phyloP scores from a whole-genome alignment of 1,139 yeast species.

The Lodderomyces oxycetoniae region DNA sequence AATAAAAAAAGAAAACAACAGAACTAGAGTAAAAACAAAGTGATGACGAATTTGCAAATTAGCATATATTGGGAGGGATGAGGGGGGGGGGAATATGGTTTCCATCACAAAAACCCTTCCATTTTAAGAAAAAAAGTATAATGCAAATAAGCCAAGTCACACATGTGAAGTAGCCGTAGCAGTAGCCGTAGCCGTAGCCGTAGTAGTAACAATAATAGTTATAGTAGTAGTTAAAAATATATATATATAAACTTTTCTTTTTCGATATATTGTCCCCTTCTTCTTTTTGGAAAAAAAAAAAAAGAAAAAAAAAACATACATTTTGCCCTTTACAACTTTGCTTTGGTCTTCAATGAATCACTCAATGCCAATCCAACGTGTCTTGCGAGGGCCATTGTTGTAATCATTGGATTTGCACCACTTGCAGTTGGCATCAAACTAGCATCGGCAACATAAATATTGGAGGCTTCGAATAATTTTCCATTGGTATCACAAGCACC shows the following conservation, averaged over 20 bases:
- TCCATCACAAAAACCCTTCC: too few relatives aligned
- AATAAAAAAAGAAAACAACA: too few relatives aligned
- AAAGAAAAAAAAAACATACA: neutral
- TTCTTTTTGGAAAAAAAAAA: conserved; percentile 1
- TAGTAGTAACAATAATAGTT: neutral
- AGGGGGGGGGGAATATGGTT: too few relatives aligned
- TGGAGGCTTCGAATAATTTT: conserved; percentile 48
- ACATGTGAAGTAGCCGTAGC: too few relatives aligned
- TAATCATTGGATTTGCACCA: conserved; percentile 55
- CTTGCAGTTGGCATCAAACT: conserved; percentile 56
- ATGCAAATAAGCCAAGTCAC: too few relatives aligned
- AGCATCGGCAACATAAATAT: conserved; percentile 54
- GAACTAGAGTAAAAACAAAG: too few relatives aligned
- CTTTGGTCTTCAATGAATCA: conserved; percentile 29
- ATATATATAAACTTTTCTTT: neutral
- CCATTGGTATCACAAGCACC: conserved; percentile 52
- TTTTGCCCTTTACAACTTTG: conserved; percentile 23
- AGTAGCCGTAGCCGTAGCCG: too few relatives aligned
- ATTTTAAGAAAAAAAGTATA: too few relatives aligned
- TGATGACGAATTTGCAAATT: too few relatives aligned
- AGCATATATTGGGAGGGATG: too few relatives aligned
- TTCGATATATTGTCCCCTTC: neutral
- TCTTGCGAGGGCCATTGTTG: conserved; percentile 40
- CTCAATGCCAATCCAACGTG: conserved; percentile 32
- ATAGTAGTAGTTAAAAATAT: neutral